Evolutionary conservation across 306 rosid species (phyloP).

Genomic region (Crotalaria pallida): DNA sequence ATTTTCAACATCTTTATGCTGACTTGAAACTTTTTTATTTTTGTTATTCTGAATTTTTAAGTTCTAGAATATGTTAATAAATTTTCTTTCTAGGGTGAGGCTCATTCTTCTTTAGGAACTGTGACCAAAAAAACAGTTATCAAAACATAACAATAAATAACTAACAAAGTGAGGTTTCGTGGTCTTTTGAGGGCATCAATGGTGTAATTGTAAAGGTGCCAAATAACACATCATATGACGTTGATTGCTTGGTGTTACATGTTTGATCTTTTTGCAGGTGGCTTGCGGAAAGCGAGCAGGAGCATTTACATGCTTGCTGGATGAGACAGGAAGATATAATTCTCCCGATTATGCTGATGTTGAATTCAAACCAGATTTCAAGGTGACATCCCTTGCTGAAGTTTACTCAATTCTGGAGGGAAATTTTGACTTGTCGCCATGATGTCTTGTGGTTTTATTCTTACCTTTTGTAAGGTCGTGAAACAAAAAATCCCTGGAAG

Average conservation of each 20-base stretch:
- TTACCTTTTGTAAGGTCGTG: conserved; percentile 3
- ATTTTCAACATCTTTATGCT: neutral
- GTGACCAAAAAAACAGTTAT: neutral
- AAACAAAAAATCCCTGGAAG: neutral
- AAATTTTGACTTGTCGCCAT: conserved; percentile 65
- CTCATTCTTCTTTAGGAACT: neutral
- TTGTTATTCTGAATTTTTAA: neutral
- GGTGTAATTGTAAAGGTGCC: neutral
- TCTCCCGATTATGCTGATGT: conserved; percentile 43
- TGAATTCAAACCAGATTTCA: conserved; percentile 68
- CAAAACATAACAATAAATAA: neutral
- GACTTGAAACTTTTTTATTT: neutral
- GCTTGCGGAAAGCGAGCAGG: conserved; percentile 86
- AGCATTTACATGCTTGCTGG: conserved; percentile 84
- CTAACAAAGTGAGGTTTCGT: neutral
- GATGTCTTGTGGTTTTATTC: conserved; percentile 26
- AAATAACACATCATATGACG: neutral
- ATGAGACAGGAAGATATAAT: conserved; percentile 68
- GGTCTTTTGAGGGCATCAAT: neutral
- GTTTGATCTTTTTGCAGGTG: conserved; percentile 40
- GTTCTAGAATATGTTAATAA: neutral
- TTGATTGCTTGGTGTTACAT: conserved; percentile 6
- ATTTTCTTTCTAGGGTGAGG: neutral
- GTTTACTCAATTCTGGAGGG: conserved; percentile 52
- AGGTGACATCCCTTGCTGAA: conserved; percentile 70